phyloP scores from a whole-genome alignment of 805 yeast species.

The Saturnispora diversa region DNA sequence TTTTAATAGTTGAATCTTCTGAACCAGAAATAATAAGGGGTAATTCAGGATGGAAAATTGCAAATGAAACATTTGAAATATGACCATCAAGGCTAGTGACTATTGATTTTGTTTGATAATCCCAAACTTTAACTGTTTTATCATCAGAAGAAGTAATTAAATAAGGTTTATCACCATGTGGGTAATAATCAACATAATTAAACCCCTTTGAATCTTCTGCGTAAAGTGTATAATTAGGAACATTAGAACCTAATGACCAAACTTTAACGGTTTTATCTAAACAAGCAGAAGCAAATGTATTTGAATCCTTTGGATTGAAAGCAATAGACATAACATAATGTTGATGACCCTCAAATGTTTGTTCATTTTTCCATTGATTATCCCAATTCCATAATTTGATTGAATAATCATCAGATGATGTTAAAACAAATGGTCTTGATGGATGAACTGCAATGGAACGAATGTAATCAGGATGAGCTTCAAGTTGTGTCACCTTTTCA shows the following conservation, averaged over 20 bases:
- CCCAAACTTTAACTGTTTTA: constrained; percentile 84
- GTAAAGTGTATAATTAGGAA: constrained; percentile 82
- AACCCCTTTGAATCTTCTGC: constrained; percentile 94
- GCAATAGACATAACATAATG: constrained; percentile 93
- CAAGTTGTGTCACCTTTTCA: constrained; percentile 89
- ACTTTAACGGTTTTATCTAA: constrained; percentile 93
- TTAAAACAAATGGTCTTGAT: constrained; percentile 76
- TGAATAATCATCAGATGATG: constrained; percentile 87
- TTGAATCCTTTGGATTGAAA: constrained; percentile 95
- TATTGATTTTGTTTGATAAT: constrained; percentile 92
- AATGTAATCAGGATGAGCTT: constrained; percentile 96
- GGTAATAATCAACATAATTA: constrained; percentile 93
- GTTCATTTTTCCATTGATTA: constrained; percentile 81
- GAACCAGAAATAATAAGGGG: constrained; percentile 94
- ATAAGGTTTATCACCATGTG: constrained; percentile 95
- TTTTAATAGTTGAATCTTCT: constrained; percentile 88
- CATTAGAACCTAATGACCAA: constrained; percentile 85
- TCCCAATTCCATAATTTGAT: constrained; percentile 98
- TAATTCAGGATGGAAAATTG: constrained; percentile 95
- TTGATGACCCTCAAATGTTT: constrained; percentile 89
- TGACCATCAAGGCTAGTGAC: constrained; percentile 95
- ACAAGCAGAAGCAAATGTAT: constrained; percentile 95
- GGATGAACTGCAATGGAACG: constrained; percentile 94
- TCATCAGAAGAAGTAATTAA: constrained; percentile 89
- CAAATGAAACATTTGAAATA: constrained; percentile 89